Base-by-base conservation (phyloP, 2,329 filamentous ascomycete genomes). In the Akanthomyces lecanii region DNA sequence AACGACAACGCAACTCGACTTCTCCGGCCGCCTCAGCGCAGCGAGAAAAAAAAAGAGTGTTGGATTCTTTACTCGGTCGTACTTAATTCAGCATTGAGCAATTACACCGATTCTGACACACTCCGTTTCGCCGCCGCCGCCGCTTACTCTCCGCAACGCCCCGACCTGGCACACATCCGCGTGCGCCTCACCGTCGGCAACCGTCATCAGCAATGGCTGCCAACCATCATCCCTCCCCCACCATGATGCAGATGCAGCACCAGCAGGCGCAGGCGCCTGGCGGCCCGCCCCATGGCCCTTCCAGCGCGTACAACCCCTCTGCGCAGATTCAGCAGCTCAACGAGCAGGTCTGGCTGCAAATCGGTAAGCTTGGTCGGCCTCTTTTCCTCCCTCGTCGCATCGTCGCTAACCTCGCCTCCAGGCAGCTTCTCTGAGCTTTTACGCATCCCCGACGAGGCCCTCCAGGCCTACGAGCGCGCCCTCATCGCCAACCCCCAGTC, bases 381-480 rank as follows among this genome's bases (percentile, higher is more conserved):
- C 60, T 42, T 63, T 63, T 64, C 53, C 53, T 63, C 25, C 66
- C 70, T 67, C 68, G 51, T 68, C 67, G 54, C 64, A n/a, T 68
- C n/a, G 28, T 48, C 68, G 66, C 72, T 77, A 65, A 79, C 69
- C 28, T 62, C 53, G 23, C 61, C 33, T 58, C 61, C 65, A 97
- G 93, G 94, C 44, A 90, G 87, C 70, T 84, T 96, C 66, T 90
- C 91, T 25, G 94, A 99, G 79, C 79, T 95, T 69, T 86, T 97
- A 79, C 91, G 91, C 67, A 91, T 95, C 71, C 82, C 91, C 50
- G 94, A 98, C 65, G 91, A 94, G 72, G 94, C 94, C 57, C 91
- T 95, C 81, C 82, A 86, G 68, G 91, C 93, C 51, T 99, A 97
- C 75, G 92, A 98, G 76, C 89, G 91, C 73, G 95, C 93, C 48